Evolutionary conservation across 1,284 basidiomycete species (phyloP).

Genomic region (Heliocybe sulcata): DNA sequence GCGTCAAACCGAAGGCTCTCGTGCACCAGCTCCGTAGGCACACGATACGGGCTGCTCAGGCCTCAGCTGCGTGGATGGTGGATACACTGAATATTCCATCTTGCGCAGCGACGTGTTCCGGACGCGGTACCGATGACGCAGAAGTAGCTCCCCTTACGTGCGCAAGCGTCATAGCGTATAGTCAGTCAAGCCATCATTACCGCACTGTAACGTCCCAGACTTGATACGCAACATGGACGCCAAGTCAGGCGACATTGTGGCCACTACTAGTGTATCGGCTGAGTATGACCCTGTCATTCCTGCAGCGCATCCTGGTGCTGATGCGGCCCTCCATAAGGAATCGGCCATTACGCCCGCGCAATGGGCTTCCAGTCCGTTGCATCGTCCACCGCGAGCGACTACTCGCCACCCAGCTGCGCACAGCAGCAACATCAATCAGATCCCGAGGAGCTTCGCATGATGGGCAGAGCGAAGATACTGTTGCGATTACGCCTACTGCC

Average conservation of each 20-base stretch:
- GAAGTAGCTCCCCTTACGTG: constrained; percentile 32
- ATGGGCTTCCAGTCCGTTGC: constrained; percentile 23
- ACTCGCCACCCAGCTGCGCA: constrained; percentile 17
- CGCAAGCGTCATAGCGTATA: constrained; percentile 24
- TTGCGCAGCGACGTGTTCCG: constrained; percentile 26
- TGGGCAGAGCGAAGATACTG: too few relatives aligned
- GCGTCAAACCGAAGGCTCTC: constrained; percentile 6
- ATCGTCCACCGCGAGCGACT: constrained; percentile 10
- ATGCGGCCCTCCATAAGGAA: constrained; percentile 8
- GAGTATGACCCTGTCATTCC: constrained; percentile 4
- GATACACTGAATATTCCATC: constrained; percentile 24
- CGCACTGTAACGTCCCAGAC: constrained; percentile 11
- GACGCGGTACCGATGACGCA: constrained; percentile 23
- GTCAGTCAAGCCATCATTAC: constrained; percentile 4
- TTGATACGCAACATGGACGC: constrained; percentile 25
- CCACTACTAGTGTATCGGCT: constrained; percentile 26
- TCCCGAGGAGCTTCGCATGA: too few relatives aligned
- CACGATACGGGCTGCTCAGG: constrained; percentile 12
- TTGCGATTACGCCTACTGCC: constrained; percentile 17
- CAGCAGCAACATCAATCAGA: too few relatives aligned
- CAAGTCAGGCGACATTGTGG: constrained; percentile 23
- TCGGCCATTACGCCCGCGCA: constrained; percentile 20
- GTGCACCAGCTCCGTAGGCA: too few relatives aligned
- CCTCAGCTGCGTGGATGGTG: constrained; percentile 23
- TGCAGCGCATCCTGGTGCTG: neutral